These are phyloP conservation scores for Coemansia sp. DNA, from an alignment of 192 early-diverging fungal genomes.

Conservation along the genomic window DNA sequence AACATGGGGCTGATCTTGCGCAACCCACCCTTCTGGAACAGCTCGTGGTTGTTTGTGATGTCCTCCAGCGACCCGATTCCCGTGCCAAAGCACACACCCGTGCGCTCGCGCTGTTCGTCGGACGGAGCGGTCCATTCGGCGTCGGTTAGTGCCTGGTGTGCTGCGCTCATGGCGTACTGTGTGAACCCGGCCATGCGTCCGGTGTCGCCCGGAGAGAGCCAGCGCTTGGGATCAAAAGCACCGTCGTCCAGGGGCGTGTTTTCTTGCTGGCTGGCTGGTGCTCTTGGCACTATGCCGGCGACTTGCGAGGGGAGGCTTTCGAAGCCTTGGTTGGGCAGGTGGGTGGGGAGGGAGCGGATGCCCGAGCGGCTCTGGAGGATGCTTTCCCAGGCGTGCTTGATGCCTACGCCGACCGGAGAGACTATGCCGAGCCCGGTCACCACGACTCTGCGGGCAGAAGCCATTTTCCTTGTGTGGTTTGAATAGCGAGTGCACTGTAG, in stretches of 20 bases:
- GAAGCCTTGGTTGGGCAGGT: slow-evolving; percentile 40
- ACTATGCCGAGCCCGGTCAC: slow-evolving; percentile 94
- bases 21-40: slow-evolving; percentile 55
- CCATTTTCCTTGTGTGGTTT: too few relatives aligned
- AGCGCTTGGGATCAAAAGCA: slow-evolving; percentile 68
- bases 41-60: slow-evolving; percentile 55
- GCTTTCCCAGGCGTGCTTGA: slow-evolving; percentile 63
- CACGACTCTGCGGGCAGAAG: slow-evolving; percentile 68
- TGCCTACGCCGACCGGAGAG: slow-evolving; percentile 82
- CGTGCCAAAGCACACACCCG: slow-evolving; percentile 90
- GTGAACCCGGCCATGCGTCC: slow-evolving; percentile 79
- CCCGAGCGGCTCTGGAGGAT: slow-evolving; percentile 74
- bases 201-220: slow-evolving; percentile 72
- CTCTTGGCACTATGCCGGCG: slow-evolving; percentile 63
- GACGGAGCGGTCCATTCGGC: slow-evolving; percentile 64
- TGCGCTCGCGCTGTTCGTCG: slow-evolving; percentile 58
- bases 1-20: slow-evolving; percentile 86
- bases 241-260: too few relatives aligned
- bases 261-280: slow-evolving; percentile 44
- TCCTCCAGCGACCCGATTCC: slow-evolving; percentile 93
- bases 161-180: slow-evolving; percentile 79
- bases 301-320: slow-evolving; percentile 71
- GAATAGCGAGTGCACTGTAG: too few relatives aligned
- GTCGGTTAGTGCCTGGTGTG: slow-evolving; percentile 81
- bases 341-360: slow-evolving; percentile 57